Evolutionary conservation across 2,329 filamentous ascomycete species (phyloP).

Genomic region (Botrytis elliptica): DNA sequence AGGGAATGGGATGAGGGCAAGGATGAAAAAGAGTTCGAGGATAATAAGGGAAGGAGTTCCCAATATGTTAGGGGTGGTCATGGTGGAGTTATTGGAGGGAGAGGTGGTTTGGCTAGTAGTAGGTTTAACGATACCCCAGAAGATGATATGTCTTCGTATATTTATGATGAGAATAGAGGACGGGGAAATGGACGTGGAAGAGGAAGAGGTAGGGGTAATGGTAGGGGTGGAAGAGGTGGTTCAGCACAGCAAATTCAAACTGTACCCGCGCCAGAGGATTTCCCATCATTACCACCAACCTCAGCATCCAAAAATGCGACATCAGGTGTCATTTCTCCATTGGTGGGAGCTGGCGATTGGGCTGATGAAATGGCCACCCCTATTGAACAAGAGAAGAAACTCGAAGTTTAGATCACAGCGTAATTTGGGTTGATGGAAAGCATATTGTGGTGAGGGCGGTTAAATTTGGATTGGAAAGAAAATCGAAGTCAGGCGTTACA

Average conservation of each 20-base stretch:
- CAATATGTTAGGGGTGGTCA: slow-evolving; percentile 37
- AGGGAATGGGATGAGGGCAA: slow-evolving; percentile 41
- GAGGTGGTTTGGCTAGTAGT: slow-evolving; percentile 18
- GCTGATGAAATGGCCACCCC: slow-evolving; percentile 38
- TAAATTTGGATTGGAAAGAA: slow-evolving; percentile 1
- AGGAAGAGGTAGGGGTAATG: slow-evolving; percentile 10
- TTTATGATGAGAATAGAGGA: slow-evolving; percentile 27
- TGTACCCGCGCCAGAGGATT: slow-evolving; percentile 32
- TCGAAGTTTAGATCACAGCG: neutral
- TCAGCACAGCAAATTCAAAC: slow-evolving; percentile 17
- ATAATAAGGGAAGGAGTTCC: slow-evolving; percentile 32
- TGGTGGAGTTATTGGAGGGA: slow-evolving; percentile 32
- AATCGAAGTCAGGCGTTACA: slow-evolving; percentile 2
- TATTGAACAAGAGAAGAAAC: slow-evolving; percentile 31
- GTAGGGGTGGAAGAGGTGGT: slow-evolving; percentile 28
- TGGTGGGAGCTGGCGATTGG: slow-evolving; percentile 31
- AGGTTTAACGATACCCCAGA: slow-evolving; percentile 25
- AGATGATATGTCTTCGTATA: slow-evolving; percentile 13
- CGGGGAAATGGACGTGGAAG: slow-evolving; percentile 25
- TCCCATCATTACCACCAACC: slow-evolving; percentile 30
- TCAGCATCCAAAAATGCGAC: slow-evolving; percentile 9
- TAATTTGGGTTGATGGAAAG: neutral
- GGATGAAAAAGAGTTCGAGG: slow-evolving; percentile 37
- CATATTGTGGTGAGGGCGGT: neutral
- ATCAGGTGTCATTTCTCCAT: slow-evolving; percentile 21